Evolutionary conservation across 1,139 yeast species (phyloP).

Genomic region (Kodamaea derodonti): DNA sequence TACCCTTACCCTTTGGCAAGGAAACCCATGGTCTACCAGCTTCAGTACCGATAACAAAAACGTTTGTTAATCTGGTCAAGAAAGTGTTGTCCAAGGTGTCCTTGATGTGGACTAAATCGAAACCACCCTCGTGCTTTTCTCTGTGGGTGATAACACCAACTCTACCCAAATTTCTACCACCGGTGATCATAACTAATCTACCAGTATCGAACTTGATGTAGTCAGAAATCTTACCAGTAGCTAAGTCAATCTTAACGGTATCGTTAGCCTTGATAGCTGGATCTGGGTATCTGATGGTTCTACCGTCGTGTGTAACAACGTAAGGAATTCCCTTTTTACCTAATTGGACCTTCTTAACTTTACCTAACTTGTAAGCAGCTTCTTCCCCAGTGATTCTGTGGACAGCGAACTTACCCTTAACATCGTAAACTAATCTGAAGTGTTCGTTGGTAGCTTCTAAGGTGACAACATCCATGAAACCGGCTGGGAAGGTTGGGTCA

Average conservation of each 20-base stretch:
- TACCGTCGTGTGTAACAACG: slow-evolving; percentile 98
- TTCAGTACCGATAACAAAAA: slow-evolving; percentile 91
- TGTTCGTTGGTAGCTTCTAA: slow-evolving; percentile 98
- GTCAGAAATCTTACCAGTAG: slow-evolving; percentile 90
- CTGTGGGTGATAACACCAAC: slow-evolving; percentile 98
- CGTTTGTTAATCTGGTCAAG: slow-evolving; percentile 97
- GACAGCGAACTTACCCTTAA: slow-evolving; percentile 98
- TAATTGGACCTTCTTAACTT: slow-evolving; percentile 95
- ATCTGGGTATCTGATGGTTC: slow-evolving; percentile 99
- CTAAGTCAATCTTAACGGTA: slow-evolving; percentile 94
- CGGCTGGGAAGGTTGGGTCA: slow-evolving; percentile 97
- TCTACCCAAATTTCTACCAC: slow-evolving; percentile 99
- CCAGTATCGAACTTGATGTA: slow-evolving; percentile 95
- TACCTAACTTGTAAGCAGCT: slow-evolving; percentile 96
- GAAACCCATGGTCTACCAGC: slow-evolving; percentile 96
- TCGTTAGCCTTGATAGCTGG: slow-evolving; percentile 95
- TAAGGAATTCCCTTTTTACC: slow-evolving; percentile 98
- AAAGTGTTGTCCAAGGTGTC: slow-evolving; percentile 96
- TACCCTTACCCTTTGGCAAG: slow-evolving; percentile 99
- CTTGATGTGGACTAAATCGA: slow-evolving; percentile 98
- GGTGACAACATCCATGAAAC: slow-evolving; percentile 98
- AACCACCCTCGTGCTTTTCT: slow-evolving; percentile 99
- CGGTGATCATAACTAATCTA: slow-evolving; percentile 94
- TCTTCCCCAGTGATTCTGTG: slow-evolving; percentile 99
- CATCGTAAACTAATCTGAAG: slow-evolving; percentile 98